A percentile compares a stretch with the other conserved stretches of the same genome.
phyloP scores from a whole-genome alignment of 306 rosid genomes.

The Begonia loranthoides region DNA sequence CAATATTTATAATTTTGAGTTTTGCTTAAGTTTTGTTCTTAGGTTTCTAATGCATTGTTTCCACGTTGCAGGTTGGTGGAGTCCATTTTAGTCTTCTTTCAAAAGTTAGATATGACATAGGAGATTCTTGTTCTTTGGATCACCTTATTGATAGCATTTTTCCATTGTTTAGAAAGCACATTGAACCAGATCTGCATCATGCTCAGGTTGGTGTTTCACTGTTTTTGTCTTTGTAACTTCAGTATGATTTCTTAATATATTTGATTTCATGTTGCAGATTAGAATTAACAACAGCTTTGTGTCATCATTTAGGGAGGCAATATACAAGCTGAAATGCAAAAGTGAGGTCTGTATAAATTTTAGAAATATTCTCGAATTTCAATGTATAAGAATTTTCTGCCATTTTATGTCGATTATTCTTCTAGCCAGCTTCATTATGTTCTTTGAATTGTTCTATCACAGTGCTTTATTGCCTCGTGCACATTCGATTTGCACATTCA shows the following conservation, averaged over 20 bases:
- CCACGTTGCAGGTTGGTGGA: slow-evolving; percentile 78
- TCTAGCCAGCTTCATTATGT: background rate
- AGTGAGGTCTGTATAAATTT: slow-evolving; percentile 51
- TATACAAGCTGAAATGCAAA: slow-evolving; percentile 92
- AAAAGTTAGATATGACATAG: slow-evolving; percentile 91
- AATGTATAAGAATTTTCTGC: background rate
- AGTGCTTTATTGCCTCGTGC: too few species aligned
- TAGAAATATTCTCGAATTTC: background rate
- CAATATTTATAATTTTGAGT: background rate
- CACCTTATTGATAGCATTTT: slow-evolving; percentile 97
- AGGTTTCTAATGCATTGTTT: slow-evolving; percentile 11
- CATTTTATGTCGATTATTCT: background rate
- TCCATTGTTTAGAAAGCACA: slow-evolving; percentile 92
- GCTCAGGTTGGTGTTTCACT: slow-evolving; percentile 72
- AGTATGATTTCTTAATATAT: slow-evolving; percentile 13
- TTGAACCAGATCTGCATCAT: slow-evolving; percentile 99
- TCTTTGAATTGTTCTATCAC: background rate
- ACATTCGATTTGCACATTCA: too few species aligned
- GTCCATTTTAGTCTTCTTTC: slow-evolving; percentile 96
- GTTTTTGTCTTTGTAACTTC: slow-evolving; percentile 19
- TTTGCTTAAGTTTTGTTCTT: too few species aligned
- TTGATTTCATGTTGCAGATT: slow-evolving; percentile 49
- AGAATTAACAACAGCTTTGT: slow-evolving; percentile 98
- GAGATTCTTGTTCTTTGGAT: slow-evolving; percentile 96
- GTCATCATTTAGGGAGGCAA: slow-evolving; percentile 96